Evolutionary conservation across 306 rosid genomes (phyloP), one percentile per base, ranked within the genome.

Genomic region (Pyrus betulifolia): DNA sequence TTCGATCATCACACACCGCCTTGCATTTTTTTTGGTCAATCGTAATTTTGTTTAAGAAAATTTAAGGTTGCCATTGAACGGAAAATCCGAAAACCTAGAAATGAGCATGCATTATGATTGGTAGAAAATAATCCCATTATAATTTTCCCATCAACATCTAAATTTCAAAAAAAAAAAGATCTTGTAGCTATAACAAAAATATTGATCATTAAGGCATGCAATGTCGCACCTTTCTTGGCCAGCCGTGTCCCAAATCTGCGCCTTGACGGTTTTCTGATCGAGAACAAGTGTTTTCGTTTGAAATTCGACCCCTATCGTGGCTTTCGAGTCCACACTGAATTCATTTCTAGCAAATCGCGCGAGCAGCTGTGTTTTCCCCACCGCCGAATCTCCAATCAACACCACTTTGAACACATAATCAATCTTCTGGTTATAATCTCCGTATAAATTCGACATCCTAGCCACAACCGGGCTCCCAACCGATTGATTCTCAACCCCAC

Each of bases 191-290:
- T 49, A 17, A 49, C 55, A 49, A 44, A 49, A 49, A 49, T 38
- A 28, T 21, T 18, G 15, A 27, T 22, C 19, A n/a, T 38, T 7
- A 66, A 5, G 44, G 18, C 21, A 15, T 1, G 55, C 71, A 60
- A 42, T 54, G 71, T 45, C 44, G 13, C 11, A 91, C 98, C 98
- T 91, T 85, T 94, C 98, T 87, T 94, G 98, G 67, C 98, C 98
- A 28, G 98, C 98, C 4, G 98, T 94, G 62, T 94, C 98, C 98
- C 98, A 91, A 78, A 94, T 94, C 67, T 91, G 98, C 22, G 97
- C 91, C 81, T 94, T 94, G 23, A 94, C 84, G 7, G 90, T 91
- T 38, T 94, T 94, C 14, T 82, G 82, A 84, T 94, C 98, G 55
- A 94, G 84, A 25, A 90, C 67, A 15, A 94, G 91, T 5, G 98